Evolutionary conservation across 176 grass and related monocot genomes (phyloP), one percentile per base, ranked within the genome.

Genomic region (Eremochloa ophiuroides): DNA sequence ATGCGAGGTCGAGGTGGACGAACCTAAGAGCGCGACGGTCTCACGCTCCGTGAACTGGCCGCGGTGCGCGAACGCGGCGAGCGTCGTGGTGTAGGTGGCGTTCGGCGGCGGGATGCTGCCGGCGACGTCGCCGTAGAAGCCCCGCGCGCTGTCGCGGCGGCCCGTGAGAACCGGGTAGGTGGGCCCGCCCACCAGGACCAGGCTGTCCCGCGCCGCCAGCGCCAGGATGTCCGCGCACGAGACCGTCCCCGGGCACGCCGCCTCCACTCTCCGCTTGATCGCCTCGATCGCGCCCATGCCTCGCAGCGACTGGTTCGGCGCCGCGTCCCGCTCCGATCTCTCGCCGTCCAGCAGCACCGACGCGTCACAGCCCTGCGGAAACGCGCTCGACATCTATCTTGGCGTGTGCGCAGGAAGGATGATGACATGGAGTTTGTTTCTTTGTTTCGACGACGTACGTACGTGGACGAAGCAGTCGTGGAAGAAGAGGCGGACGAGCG

Each of bases 351-450:
- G 61, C 17, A 93, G 81, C 66, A 93, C 84, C 67, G 78, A 90
- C n/a, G 81, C 85, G 75, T 93, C 87, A 44, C 91, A 93, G 42
- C 91, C 87, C 91, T 87, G 84, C 2, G n/a, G n/a, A n/a, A n/a
- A n/a, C n/a, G 5, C 2, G 14, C 43, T 14, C 43, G 50, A n/a
- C n/a, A n/a, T n/a, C n/a, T n/a, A n/a, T n/a, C n/a, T 84, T 26
- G 76, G 50, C 5, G 38, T 88, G 81, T 84, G 77, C 43, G 58
- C 28, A 16, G 29, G 60, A 0, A 47, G 17, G 44, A 47, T 47
- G 43, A 17, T 46, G 43, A 14, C 12, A 43, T 43, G 42, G n/a
- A n/a, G 41, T 13, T 43, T 46, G 43, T 34, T 71, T 23, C 28
- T 28, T 65, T 33, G 0, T 7, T 47, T 50, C n/a, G n/a, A n/a